These are phyloP conservation scores for Xylariaceae sp. DNA, from an alignment of 2,329 filamentous ascomycete genomes.

Conservation along the genomic window DNA sequence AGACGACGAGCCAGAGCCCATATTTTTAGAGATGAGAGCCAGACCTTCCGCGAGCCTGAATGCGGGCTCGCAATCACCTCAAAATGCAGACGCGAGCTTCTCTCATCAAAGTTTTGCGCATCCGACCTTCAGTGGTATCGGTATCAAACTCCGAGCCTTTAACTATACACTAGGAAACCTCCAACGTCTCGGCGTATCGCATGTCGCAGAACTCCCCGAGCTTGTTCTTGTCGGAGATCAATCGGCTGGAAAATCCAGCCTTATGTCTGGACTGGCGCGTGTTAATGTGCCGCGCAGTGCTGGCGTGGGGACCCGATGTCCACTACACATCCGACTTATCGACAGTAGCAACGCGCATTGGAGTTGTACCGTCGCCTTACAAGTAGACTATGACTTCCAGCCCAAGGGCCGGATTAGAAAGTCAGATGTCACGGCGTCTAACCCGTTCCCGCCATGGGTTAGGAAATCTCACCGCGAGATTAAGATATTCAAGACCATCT, in stretches of 20 bases:
- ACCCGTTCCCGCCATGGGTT: slow-evolving; percentile 64
- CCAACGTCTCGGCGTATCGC: slow-evolving; percentile 67
- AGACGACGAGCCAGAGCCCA: slow-evolving; percentile 28
- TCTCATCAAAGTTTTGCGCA: slow-evolving; percentile 34
- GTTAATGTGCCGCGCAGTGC: slow-evolving; percentile 55
- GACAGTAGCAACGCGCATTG: slow-evolving; percentile 53
- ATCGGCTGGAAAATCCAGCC: slow-evolving; percentile 72
- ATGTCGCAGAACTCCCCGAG: slow-evolving; percentile 67
- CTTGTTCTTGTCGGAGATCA: slow-evolving; percentile 84
- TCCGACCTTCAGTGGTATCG: slow-evolving; percentile 50
- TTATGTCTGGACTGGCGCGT: slow-evolving; percentile 47
- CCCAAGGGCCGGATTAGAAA: slow-evolving; percentile 41
- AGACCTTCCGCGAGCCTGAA: slow-evolving; percentile 6
- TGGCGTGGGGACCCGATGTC: slow-evolving; percentile 67
- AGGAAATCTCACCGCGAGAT: slow-evolving; percentile 43
- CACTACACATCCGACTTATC: slow-evolving; percentile 71
- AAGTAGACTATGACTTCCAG: slow-evolving; percentile 59
- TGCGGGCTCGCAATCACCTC: slow-evolving; percentile 23
- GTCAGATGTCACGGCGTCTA: slow-evolving; percentile 44
- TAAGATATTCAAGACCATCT: slow-evolving; percentile 60
- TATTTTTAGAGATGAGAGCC: slow-evolving; percentile 28
- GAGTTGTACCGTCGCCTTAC: slow-evolving; percentile 64
- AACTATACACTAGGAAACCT: slow-evolving; percentile 65
- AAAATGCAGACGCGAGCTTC: slow-evolving; percentile 29
- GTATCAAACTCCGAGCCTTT: slow-evolving; percentile 58